Conservation (phyloP, 345 rosid genomes). For the Tarenaya hassleriana region DNA sequence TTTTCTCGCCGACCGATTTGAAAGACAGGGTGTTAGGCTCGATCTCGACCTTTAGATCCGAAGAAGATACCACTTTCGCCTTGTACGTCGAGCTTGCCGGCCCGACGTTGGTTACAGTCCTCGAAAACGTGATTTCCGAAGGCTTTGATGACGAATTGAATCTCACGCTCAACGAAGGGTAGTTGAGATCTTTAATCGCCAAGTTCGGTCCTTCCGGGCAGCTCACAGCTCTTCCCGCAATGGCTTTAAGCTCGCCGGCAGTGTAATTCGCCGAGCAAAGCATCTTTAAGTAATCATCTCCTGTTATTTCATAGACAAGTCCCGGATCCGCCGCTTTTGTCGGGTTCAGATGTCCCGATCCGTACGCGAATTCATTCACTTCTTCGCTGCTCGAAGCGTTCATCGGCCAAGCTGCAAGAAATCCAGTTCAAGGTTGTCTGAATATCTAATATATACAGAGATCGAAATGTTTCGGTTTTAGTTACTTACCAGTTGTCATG, state of each 20-base stretch:
- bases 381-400: constrained; percentile 15
- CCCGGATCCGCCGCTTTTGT: constrained; percentile 33
- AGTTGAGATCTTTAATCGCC: constrained; percentile 28
- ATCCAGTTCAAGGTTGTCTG: neutral
- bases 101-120: constrained; percentile 38
- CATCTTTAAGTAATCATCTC: constrained; percentile 34
- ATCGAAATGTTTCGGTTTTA: neutral
- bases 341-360: constrained; percentile 40
- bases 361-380: constrained; percentile 40
- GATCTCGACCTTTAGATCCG: constrained; percentile 20
- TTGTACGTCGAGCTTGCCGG: constrained; percentile 22
- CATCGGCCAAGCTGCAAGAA: constrained; percentile 31
- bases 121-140: constrained; percentile 22
- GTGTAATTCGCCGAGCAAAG: constrained; percentile 32
- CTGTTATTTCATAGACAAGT: constrained; percentile 32
- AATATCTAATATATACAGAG: neutral
- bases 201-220: constrained; percentile 20
- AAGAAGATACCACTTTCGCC: constrained; percentile 13
- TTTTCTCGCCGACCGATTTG: constrained; percentile 17
- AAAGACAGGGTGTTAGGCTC: constrained; percentile 24
- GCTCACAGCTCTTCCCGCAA: constrained; percentile 26
- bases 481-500: constrained; percentile 58
- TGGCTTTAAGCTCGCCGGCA: neutral
- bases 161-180: constrained; percentile 34
- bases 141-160: constrained; percentile 4